phyloP scores from a whole-genome alignment of 23 red algal species.

The Gracilariopsis chorda region DNA sequence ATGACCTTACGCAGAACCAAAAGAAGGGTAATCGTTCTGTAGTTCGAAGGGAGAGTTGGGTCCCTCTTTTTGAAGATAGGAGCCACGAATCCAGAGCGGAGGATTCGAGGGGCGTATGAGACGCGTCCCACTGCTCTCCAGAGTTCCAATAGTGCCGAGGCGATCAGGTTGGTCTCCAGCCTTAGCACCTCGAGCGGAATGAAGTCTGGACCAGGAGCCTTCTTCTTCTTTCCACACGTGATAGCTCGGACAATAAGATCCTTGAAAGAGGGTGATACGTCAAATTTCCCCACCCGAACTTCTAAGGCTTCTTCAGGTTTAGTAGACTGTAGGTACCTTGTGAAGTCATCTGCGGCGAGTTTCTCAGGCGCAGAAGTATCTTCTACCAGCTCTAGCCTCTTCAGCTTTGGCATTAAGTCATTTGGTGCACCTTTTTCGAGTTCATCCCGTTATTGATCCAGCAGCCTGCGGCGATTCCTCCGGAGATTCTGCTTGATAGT shows the following conservation, averaged over 20 bases:
- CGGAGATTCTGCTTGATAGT: not conserved
- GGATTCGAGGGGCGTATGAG: not conserved
- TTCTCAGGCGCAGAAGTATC: no score
- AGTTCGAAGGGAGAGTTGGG: not conserved
- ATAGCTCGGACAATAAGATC: not conserved
- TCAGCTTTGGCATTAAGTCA: not conserved
- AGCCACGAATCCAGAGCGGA: not conserved
- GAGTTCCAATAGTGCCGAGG: not conserved
- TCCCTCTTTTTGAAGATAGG: not conserved
- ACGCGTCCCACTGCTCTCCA: not conserved
- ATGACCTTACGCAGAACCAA: not conserved
- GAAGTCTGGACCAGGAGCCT: slow-evolving; percentile 13
- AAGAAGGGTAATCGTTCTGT: not conserved
- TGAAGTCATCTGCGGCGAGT: not conserved
- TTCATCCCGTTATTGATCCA: not conserved
- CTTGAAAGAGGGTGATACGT: not conserved
- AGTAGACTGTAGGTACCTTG: not conserved
- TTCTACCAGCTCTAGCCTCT: not conserved
- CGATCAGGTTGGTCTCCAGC: not conserved
- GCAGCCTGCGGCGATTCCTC: not conserved
- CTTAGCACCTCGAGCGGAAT: not conserved
- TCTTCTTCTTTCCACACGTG: not conserved
- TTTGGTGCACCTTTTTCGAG: not conserved
- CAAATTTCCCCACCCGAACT: not conserved
- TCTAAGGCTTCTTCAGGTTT: not conserved